A percentile compares a stretch with the other conserved stretches of the same genome.
These are phyloP conservation scores for Aspergillus uvarum DNA, from an alignment of 2,329 filamentous ascomycete species.

Conservation along the genomic window DNA sequence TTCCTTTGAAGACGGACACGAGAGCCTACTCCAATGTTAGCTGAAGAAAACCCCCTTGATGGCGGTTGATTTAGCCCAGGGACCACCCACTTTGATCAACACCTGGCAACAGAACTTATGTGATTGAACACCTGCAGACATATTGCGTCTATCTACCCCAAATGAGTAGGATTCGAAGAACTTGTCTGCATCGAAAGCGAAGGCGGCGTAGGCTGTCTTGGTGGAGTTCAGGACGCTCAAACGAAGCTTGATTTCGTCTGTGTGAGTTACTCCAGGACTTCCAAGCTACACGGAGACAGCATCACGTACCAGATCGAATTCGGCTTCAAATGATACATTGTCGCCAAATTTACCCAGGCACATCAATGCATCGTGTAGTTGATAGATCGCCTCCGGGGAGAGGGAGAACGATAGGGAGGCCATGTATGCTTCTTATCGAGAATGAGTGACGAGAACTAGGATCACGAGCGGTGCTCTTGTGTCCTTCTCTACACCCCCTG, in stretches of 20 bases:
- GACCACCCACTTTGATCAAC: slow-evolving; percentile 51
- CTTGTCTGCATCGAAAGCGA: slow-evolving; percentile 52
- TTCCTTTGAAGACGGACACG: slow-evolving; percentile 63
- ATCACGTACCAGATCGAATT: slow-evolving; percentile 47
- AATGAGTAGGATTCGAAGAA: slow-evolving; percentile 64
- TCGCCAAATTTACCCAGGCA: slow-evolving; percentile 66
- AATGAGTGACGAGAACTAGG: no score
- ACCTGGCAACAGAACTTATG: slow-evolving; percentile 60
- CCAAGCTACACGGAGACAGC: not conserved
- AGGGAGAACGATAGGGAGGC: slow-evolving; percentile 53
- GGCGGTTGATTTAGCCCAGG: not conserved
- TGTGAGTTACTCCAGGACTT: slow-evolving; percentile 9
- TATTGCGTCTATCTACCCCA: slow-evolving; percentile 24
- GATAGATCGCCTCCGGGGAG: slow-evolving; percentile 55
- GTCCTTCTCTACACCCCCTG: no score
- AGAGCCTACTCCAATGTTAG: slow-evolving; percentile 45
- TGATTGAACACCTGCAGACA: slow-evolving; percentile 33
- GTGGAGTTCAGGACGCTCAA: slow-evolving; percentile 63
- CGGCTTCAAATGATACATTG: slow-evolving; percentile 61
- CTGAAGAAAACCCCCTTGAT: not conserved
- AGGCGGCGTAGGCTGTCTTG: slow-evolving; percentile 63
- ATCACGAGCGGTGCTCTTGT: not conserved
- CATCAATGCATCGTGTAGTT: slow-evolving; percentile 58
- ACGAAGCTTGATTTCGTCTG: slow-evolving; percentile 49
- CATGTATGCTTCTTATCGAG: slow-evolving; percentile 25